Conservation (phyloP, 139 green algal genomes). For the Mychonastes homosphaera region DNA sequence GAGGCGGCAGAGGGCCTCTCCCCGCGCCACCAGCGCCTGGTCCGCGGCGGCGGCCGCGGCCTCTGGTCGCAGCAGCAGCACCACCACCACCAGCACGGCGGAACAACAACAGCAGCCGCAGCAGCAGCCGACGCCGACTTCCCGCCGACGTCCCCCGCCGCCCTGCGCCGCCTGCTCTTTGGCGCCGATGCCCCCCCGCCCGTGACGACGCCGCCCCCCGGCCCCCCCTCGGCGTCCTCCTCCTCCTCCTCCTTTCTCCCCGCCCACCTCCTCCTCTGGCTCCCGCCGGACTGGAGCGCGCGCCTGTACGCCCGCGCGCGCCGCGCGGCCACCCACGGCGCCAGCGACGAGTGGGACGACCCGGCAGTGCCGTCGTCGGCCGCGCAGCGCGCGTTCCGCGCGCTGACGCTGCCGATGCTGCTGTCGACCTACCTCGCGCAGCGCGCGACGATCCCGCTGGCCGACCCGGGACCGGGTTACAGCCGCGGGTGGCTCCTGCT, state of each 20-base stretch:
- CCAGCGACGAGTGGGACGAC: constrained; percentile 36
- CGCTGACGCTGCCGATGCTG: constrained; percentile 27
- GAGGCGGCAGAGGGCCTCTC: too few species aligned
- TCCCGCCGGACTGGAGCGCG: not conserved
- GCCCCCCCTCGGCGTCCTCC: not conserved
- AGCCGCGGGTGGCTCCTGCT: constrained; percentile 50
- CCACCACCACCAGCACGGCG: too few species aligned
- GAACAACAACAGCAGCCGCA: too few species aligned
- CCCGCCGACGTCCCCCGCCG: too few species aligned
- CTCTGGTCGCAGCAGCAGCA: too few species aligned
- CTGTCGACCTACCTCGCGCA: constrained; percentile 31
- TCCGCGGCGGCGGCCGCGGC: too few species aligned
- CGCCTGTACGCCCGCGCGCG: not conserved
- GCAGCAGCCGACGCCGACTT: too few species aligned
- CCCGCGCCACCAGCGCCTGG: too few species aligned
- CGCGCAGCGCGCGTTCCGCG: not conserved
- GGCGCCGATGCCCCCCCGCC: too few species aligned
- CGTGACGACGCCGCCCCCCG: not conserved
- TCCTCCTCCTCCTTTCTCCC: not conserved
- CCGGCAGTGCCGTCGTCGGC: constrained; percentile 9
- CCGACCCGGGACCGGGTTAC: constrained; percentile 35
- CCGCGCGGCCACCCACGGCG: constrained; percentile 19
- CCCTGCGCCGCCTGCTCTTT: too few species aligned
- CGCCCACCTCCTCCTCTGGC: not conserved
- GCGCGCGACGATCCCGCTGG: constrained; percentile 36